phyloP scores from a whole-genome alignment of 768 basidiomycete species.

The Xerocomellus chrysenteron region DNA sequence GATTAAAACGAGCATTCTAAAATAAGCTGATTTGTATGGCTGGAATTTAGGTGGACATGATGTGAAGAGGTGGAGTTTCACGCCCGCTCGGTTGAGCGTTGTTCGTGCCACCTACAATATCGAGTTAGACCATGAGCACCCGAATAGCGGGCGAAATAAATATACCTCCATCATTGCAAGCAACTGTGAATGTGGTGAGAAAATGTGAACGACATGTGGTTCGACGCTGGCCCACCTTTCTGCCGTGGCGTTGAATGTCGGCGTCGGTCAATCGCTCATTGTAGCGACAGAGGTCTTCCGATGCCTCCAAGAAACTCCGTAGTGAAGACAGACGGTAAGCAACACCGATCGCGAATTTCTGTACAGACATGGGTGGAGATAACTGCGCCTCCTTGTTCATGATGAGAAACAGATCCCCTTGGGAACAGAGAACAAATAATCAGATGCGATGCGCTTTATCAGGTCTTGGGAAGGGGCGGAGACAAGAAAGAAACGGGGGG shows the following conservation, averaged over 20 bases:
- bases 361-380: conserved; percentile 15
- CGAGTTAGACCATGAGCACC: neutral
- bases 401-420: conserved; percentile 15
- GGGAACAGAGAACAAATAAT: conserved; percentile 17
- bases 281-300: conserved; percentile 25
- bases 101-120: conserved; percentile 43
- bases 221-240: conserved; percentile 23
- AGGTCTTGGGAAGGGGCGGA: conserved; percentile 9
- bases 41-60: conserved; percentile 40
- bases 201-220: neutral
- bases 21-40: conserved; percentile 48
- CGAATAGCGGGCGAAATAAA: conserved; percentile 9
- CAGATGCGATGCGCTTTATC: conserved; percentile 4
- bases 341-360: conserved; percentile 30
- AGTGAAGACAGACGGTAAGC: conserved; percentile 32
- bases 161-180: conserved; percentile 53
- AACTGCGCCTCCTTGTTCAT: conserved; percentile 15
- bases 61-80: conserved; percentile 47
- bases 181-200: conserved; percentile 37
- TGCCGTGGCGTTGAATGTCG: conserved; percentile 24
- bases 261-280: conserved; percentile 16
- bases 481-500: conserved; percentile 8
- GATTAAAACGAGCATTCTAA: conserved; percentile 45
- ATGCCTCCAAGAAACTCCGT: conserved; percentile 28
- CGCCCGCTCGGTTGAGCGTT: conserved; percentile 43